A percentile compares a stretch with the other conserved stretches of the same genome.
Conservation (phyloP, 768 basidiomycete species). For the Tulasnella sp. region DNA sequence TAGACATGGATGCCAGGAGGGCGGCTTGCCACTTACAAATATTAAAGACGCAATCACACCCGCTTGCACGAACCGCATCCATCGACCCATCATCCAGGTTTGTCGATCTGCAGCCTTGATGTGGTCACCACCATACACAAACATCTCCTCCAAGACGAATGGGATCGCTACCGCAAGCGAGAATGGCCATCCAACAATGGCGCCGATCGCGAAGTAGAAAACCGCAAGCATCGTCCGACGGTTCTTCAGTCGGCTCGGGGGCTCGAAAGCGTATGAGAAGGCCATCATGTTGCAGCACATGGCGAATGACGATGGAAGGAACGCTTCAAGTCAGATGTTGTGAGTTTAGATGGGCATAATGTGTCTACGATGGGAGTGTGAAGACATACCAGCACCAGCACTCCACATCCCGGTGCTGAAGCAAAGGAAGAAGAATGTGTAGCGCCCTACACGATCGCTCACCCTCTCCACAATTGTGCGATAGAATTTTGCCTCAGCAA, state of each 20-base stretch:
- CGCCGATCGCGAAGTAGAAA: slow-evolving; percentile 64
- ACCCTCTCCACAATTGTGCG: slow-evolving; percentile 68
- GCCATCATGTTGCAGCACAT: slow-evolving; percentile 84
- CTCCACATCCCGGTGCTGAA: slow-evolving; percentile 94
- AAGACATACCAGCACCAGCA: slow-evolving; percentile 59
- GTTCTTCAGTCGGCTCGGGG: slow-evolving; percentile 42
- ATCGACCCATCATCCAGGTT: slow-evolving; percentile 53
- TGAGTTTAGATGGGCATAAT: not conserved
- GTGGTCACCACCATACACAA: slow-evolving; percentile 59
- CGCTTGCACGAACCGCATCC: slow-evolving; percentile 44
- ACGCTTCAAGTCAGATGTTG: slow-evolving; percentile 43
- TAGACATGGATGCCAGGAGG: not conserved
- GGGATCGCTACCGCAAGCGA: slow-evolving; percentile 78
- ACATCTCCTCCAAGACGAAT: slow-evolving; percentile 83
- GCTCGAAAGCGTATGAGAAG: slow-evolving; percentile 53
- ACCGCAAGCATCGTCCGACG: slow-evolving; percentile 56
- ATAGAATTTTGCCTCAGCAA: slow-evolving; percentile 77
- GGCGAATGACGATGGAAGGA: slow-evolving; percentile 90
- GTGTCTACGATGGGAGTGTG: not conserved
- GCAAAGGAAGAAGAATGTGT: slow-evolving; percentile 76
- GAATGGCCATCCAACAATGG: slow-evolving; percentile 95
- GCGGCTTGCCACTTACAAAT: slow-evolving; percentile 38
- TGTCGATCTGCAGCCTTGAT: slow-evolving; percentile 37
- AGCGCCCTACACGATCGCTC: slow-evolving; percentile 86
- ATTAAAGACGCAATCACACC: slow-evolving; percentile 49